Evolutionary conservation across 495 filamentous ascomycete genomes (phyloP), one percentile per base, ranked within the genome.

Genomic region (Aspergillus asperescens): DNA sequence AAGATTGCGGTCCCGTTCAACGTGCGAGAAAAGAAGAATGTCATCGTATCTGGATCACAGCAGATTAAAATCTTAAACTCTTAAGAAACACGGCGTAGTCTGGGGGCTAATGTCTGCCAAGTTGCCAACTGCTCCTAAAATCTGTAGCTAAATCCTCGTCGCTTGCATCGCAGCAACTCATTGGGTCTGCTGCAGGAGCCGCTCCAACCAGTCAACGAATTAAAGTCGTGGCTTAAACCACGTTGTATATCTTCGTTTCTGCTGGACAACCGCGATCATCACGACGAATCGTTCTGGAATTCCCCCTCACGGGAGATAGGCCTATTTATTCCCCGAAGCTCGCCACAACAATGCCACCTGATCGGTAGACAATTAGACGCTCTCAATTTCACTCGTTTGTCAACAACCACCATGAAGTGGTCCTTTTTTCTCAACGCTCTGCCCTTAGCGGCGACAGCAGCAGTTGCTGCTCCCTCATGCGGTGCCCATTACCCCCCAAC

Each of bases 321-420:
- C 16, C 10, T 49, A 49, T 49, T 49, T 49, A 49, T 39, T 38
- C 20, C 34, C 19, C 28, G 3, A 23, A 20, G 27, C 32, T 39
- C 46, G 8, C 8, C 19, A n/a, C n/a, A n/a, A n/a, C n/a, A n/a
- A 38, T 39, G 22, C 9, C 18, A n/a, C 10, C 18, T 40, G 18
- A 8, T 23, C 6, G 3, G 6, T 22, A n/a, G n/a, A n/a, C n/a
- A n/a, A n/a, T 18, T 38, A 15, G 16, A 38, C 35, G 6, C 18
- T 38, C n/a, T 38, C 35, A 38, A 38, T 38, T 18, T 1, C 23
- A 41, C 38, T 50, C 23, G 19, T 28, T 22, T 32, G 41, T 23
- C 6, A 1, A 22, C 28, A 46, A 28, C 39, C 37, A 38, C 5
- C 15, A 69, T 69, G 63, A 66, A 60, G 45, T 56, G 55, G 46